These are phyloP conservation scores for Fusarium succisae DNA, from an alignment of 2,329 filamentous ascomycete species.

Conservation along the genomic window DNA sequence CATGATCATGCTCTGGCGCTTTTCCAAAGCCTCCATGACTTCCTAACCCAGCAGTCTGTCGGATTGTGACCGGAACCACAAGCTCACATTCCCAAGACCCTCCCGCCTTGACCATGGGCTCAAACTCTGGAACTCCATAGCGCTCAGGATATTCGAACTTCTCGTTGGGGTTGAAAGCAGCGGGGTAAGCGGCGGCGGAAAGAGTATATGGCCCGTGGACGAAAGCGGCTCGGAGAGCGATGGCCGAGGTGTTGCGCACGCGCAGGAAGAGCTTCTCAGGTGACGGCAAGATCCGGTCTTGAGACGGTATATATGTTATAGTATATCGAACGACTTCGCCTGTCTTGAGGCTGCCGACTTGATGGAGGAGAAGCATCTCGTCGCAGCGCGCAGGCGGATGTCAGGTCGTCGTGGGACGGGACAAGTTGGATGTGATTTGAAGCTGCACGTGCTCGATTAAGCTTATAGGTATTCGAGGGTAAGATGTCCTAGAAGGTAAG, in stretches of 20 bases:
- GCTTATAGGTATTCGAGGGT: not conserved
- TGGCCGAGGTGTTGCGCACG: constrained; percentile 90
- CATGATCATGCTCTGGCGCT: constrained; percentile 55
- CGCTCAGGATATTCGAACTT: constrained; percentile 75
- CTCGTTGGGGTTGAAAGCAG: constrained; percentile 82
- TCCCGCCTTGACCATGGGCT: constrained; percentile 95
- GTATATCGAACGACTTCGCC: constrained; percentile 94
- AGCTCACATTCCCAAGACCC: constrained; percentile 85
- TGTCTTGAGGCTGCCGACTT: constrained; percentile 90
- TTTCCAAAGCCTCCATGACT: constrained; percentile 57
- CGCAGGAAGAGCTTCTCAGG: constrained; percentile 84
- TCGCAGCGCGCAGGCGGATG: constrained; percentile 17
- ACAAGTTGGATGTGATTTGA: not conserved
- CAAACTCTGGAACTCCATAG: constrained; percentile 87
- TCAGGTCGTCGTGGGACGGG: constrained; percentile 1
- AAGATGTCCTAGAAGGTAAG: constrained; percentile 18
- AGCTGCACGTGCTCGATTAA: constrained; percentile 16
- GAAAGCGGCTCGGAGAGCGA: constrained; percentile 92
- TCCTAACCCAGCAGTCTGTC: constrained; percentile 67
- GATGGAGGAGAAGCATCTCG: constrained; percentile 88
- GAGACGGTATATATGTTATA: constrained; percentile 88
- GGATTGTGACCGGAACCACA: constrained; percentile 80
- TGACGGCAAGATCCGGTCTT: constrained; percentile 89
- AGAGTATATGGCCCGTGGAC: constrained; percentile 95
- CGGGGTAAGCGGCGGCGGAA: constrained; percentile 85